Evolutionary conservation across 2,329 filamentous ascomycete genomes (phyloP).

Genomic region (Penicillium griseofulvum): DNA sequence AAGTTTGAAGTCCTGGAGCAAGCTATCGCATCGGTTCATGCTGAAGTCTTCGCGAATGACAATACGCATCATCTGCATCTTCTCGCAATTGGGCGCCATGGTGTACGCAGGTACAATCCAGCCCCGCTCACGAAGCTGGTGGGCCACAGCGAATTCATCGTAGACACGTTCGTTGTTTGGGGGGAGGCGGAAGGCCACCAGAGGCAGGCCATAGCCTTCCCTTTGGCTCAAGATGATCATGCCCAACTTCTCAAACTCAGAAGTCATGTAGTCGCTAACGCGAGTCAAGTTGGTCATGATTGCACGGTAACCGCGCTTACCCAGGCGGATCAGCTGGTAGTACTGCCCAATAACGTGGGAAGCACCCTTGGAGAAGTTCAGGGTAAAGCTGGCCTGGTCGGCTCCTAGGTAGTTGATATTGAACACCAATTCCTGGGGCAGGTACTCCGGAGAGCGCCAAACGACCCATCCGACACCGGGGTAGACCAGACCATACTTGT

Average conservation of each 20-base stretch:
- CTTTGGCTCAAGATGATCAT: conserved; percentile 87
- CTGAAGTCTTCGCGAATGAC: conserved; percentile 93
- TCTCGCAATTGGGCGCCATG: conserved; percentile 83
- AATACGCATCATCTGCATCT: conserved; percentile 86
- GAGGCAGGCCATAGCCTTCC: conserved; percentile 73
- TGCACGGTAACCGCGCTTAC: conserved; percentile 83
- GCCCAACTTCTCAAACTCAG: conserved; percentile 68
- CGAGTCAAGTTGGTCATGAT: conserved; percentile 95
- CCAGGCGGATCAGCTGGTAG: conserved; percentile 93
- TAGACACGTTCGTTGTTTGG: conserved; percentile 56
- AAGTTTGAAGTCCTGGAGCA: conserved; percentile 76
- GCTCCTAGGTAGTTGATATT: conserved; percentile 99
- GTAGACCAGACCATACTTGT: conserved; percentile 81
- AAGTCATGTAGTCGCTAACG: conserved; percentile 81
- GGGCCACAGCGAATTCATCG: conserved; percentile 76
- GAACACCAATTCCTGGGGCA: conserved; percentile 91
- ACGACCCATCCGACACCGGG: conserved; percentile 93
- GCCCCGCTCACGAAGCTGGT: conserved; percentile 78
- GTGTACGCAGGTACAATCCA: conserved; percentile 97
- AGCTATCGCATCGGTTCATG: conserved; percentile 72
- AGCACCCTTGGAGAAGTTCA: conserved; percentile 96
- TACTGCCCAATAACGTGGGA: conserved; percentile 95
- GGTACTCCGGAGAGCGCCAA: conserved; percentile 78
- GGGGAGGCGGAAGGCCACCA: conserved; percentile 82
- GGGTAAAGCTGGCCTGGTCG: conserved; percentile 90